Conservation (phyloP, 2,329 filamentous ascomycete genomes). For the Fusarium dlaminii region DNA sequence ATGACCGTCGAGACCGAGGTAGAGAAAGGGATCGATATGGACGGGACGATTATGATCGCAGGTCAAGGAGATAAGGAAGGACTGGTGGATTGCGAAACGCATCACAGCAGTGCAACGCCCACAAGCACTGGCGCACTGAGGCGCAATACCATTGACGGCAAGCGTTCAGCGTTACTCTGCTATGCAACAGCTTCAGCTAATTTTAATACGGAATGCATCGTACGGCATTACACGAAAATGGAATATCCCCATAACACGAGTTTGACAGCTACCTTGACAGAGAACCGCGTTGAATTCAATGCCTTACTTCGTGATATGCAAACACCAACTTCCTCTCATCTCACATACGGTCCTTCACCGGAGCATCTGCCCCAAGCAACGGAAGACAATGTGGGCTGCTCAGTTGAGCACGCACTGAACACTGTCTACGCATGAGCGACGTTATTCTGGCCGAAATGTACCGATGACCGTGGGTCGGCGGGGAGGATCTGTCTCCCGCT, state of each 20-base stretch:
- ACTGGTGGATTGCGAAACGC: conserved; percentile 17
- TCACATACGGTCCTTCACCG: conserved; percentile 27
- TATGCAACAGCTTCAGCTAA: conserved; percentile 25
- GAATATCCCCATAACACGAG: conserved; percentile 26
- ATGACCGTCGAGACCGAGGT: conserved; percentile 40
- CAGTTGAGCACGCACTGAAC: neutral
- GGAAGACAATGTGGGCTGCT: conserved; percentile 9
- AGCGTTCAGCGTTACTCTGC: conserved; percentile 18
- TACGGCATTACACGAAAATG: conserved; percentile 32
- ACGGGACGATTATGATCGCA: conserved; percentile 34
- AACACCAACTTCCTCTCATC: conserved; percentile 6
- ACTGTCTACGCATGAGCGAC: conserved; percentile 19
- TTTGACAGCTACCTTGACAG: conserved; percentile 22
- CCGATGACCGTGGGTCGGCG: conserved; percentile 20
- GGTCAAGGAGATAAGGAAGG: conserved; percentile 35
- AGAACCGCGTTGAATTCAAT: neutral
- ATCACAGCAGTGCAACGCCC: conserved; percentile 23
- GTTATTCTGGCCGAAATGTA: conserved; percentile 22
- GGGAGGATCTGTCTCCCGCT: conserved; percentile 35
- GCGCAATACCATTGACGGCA: conserved; percentile 20
- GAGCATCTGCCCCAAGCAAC: conserved; percentile 14
- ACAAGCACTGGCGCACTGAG: conserved; percentile 11
- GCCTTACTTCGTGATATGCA: conserved; percentile 13
- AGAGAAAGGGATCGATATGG: conserved; percentile 34
- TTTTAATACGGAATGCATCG: conserved; percentile 22